A percentile compares a stretch with the other conserved stretches of the same genome.
These are phyloP conservation scores for Sugiyamaella lignohabitans DNA, from an alignment of 805 yeast species.

Conservation along the genomic window DNA sequence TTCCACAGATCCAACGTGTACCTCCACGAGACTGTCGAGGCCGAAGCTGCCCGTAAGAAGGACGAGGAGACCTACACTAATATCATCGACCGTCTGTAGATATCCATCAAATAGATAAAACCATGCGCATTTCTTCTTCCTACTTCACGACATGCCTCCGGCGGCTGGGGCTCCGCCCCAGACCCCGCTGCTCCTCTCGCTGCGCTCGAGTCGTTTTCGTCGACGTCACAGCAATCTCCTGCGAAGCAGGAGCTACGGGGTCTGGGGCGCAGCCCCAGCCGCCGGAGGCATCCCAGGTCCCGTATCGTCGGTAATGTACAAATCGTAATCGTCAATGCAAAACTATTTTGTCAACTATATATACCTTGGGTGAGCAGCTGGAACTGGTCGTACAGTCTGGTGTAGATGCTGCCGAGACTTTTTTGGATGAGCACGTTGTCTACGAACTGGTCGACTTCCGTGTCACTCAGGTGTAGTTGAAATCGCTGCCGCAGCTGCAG, in stretches of 20 bases:
- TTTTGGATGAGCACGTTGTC: constrained; percentile 70
- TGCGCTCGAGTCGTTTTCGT: no score
- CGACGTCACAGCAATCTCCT: no score
- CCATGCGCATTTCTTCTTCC: not conserved
- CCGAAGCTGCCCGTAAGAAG: constrained; percentile 6
- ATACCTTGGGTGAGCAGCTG: constrained; percentile 95
- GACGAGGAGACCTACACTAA: constrained; percentile 1
- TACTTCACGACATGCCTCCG: no score
- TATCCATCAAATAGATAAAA: no score
- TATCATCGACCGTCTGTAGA: not conserved
- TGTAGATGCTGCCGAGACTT: constrained; percentile 81
- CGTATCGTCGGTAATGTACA: no score
- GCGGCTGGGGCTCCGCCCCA: no score
- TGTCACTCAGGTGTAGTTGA: constrained; percentile 66
- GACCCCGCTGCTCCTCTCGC: no score
- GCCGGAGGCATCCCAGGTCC: no score
- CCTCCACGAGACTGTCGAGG: constrained; percentile 15
- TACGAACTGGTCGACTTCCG: constrained; percentile 69
- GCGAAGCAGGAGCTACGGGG: no score
- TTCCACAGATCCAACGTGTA: constrained; percentile 15
- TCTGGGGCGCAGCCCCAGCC: no score
- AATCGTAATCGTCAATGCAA: no score
- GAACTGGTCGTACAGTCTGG: constrained; percentile 90
- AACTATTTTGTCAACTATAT: constrained; percentile 45
- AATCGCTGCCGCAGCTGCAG: constrained; percentile 68